Conservation (phyloP, 2,329 filamentous ascomycete genomes). For the Colletotrichum somersetense region DNA sequence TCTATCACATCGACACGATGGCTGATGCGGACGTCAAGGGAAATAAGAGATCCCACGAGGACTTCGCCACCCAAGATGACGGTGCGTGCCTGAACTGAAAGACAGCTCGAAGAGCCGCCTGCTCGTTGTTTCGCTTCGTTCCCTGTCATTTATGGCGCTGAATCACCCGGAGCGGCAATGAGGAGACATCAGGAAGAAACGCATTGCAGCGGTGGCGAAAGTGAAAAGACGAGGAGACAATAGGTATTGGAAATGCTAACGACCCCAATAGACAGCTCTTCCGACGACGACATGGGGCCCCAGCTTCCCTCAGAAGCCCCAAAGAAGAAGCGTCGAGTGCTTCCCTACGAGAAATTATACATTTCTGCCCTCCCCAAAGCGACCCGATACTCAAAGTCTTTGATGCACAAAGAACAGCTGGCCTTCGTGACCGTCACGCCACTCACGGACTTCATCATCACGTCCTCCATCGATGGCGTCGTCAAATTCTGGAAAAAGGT, state of each 20-base stretch:
- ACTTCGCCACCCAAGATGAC: conserved; percentile 63
- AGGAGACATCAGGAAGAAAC: background rate
- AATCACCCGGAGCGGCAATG: background rate
- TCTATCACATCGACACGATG: conserved; percentile 46
- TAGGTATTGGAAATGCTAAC: background rate
- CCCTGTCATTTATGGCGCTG: no score
- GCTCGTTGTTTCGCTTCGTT: background rate
- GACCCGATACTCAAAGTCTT: conserved; percentile 87
- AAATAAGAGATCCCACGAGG: conserved; percentile 69
- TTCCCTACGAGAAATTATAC: conserved; percentile 96
- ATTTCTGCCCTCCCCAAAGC: conserved; percentile 88
- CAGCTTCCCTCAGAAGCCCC: conserved; percentile 84
- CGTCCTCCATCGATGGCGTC: conserved; percentile 91
- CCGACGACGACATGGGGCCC: conserved; percentile 93
- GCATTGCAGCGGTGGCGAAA: background rate
- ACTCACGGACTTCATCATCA: conserved; percentile 94
- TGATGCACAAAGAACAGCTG: conserved; percentile 98
- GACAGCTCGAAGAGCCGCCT: background rate
- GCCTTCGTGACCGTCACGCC: conserved; percentile 90
- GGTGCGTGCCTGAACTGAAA: conserved; percentile 48
- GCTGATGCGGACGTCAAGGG: conserved; percentile 52
- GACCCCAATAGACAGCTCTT: conserved; percentile 70
- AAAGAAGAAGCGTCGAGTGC: conserved; percentile 87
- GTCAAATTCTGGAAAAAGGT: conserved; percentile 99
- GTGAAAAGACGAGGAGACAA: background rate